Conservation (phyloP, 768 basidiomycete genomes). For the Neoboletus brunneissimus region DNA sequence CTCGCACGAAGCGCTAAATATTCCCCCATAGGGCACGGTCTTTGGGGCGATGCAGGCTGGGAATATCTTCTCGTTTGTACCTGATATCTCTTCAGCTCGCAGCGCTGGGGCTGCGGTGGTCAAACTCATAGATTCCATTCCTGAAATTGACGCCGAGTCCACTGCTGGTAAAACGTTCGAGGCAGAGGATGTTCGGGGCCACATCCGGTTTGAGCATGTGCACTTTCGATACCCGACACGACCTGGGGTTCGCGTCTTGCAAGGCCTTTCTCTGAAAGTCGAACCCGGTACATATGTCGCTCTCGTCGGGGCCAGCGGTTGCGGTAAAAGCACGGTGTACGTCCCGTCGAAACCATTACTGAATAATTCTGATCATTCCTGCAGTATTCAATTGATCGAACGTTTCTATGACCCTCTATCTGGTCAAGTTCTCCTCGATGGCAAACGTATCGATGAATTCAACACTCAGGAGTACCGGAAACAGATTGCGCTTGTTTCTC, state of each 20-base stretch:
- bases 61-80: conserved; percentile 80
- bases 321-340: conserved; percentile 80
- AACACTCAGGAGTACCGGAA: conserved; percentile 88
- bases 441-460: conserved; percentile 67
- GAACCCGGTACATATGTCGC: conserved; percentile 80
- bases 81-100: conserved; percentile 83
- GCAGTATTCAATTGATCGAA: conserved; percentile 76
- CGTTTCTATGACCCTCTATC: conserved; percentile 81
- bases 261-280: conserved; percentile 67
- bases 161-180: conserved; percentile 55
- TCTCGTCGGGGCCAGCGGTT: conserved; percentile 78
- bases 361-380: not conserved
- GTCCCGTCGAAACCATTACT: conserved; percentile 22
- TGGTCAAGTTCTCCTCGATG: conserved; percentile 72
- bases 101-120: conserved; percentile 75
- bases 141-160: conserved; percentile 81
- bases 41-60: conserved; percentile 88
- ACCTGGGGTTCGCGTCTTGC: conserved; percentile 78
- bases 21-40: conserved; percentile 50
- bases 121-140: conserved; percentile 66
- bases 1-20: not conserved
- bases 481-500: conserved; percentile 86
- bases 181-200: conserved; percentile 46
- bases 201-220: conserved; percentile 74
- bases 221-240: conserved; percentile 91